phyloP scores from a whole-genome alignment of 441 rosid species.

The Jatropha multifida region DNA sequence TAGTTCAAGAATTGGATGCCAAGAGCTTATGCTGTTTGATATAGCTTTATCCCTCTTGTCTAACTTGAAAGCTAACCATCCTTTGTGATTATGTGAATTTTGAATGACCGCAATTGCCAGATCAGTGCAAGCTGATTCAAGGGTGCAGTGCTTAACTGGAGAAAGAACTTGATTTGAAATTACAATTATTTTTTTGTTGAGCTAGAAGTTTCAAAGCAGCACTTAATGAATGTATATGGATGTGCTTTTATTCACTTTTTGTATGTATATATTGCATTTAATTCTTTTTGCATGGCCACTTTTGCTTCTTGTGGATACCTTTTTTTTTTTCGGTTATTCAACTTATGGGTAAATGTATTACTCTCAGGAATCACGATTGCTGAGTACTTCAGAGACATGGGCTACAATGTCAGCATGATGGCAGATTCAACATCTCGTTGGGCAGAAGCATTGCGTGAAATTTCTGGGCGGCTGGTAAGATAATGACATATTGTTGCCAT shows the following conservation, averaged over 20 bases:
- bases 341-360: slow-evolving; percentile 21
- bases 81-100: background rate
- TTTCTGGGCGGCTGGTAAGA: slow-evolving; percentile 96
- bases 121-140: background rate
- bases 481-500: background rate
- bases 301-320: slow-evolving; percentile 6
- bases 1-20: background rate
- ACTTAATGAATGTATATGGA: background rate
- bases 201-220: background rate
- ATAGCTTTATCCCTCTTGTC: background rate
- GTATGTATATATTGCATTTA: background rate
- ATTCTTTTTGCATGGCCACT: background rate
- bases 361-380: slow-evolving; percentile 93
- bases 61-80: no score
- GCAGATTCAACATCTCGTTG: slow-evolving; percentile 99
- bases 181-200: background rate
- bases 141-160: background rate
- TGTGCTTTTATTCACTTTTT: background rate
- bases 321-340: slow-evolving; percentile 5
- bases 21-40: background rate
- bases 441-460: slow-evolving; percentile 99
- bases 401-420: slow-evolving; percentile 99
- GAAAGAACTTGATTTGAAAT: background rate
- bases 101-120: no score
- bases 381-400: slow-evolving; percentile 99